These are phyloP conservation scores for Blastomyces gilchristii DNA, from an alignment of 2,329 filamentous ascomycete species.

Conservation along the genomic window DNA sequence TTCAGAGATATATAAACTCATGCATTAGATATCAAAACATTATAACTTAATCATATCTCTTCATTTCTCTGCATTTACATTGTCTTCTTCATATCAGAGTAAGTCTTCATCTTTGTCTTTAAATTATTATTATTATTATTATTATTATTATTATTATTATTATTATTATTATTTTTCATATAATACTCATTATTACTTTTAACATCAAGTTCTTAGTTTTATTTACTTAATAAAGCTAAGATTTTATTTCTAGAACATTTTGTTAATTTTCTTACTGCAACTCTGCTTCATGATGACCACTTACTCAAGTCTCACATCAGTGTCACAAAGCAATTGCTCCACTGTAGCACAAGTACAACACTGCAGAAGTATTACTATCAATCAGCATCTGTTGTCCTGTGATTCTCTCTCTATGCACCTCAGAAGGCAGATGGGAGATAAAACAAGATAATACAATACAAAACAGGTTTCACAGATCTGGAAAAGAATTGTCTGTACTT, in stretches of 20 bases:
- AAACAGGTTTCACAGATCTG: conserved; percentile 9
- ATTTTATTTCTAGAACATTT: not conserved
- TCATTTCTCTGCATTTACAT: too few species aligned
- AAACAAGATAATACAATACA: not conserved
- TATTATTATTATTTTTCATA: too few species aligned
- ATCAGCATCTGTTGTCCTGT: not conserved
- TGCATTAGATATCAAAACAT: too few species aligned
- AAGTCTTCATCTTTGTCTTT: too few species aligned
- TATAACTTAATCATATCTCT: too few species aligned
- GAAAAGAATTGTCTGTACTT: conserved; percentile 60
- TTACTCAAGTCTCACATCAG: conserved; percentile 80
- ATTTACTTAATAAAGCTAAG: not conserved
- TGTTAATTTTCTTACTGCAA: not conserved
- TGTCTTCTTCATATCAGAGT: too few species aligned
- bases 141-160: too few species aligned
- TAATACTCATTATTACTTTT: too few species aligned
- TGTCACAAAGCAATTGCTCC: conserved; percentile 75
- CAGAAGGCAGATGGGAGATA: not conserved
- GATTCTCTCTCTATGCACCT: not conserved
- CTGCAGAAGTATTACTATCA: not conserved
- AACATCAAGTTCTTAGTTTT: not conserved
- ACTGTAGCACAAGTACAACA: conserved; percentile 81
- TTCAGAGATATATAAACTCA: too few species aligned
- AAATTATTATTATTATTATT: too few species aligned
- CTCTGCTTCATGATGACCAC: not conserved